These are phyloP conservation scores for Moesziomyces antarcticus DNA, from an alignment of 1,284 basidiomycete genomes.

Conservation along the genomic window DNA sequence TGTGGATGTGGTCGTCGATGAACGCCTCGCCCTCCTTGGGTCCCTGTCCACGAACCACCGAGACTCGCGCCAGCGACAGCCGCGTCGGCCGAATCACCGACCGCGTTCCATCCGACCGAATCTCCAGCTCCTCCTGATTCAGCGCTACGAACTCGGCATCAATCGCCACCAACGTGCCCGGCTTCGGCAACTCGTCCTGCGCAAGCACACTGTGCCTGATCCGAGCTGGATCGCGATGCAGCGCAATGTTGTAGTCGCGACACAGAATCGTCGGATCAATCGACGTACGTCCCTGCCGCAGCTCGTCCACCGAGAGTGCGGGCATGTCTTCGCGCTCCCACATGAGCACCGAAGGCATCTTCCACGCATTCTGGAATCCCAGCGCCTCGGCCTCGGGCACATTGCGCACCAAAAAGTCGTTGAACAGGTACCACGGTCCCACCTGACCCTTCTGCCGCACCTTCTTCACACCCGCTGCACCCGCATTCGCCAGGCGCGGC, in stretches of 20 bases:
- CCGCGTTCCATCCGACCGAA: slow-evolving; percentile 91
- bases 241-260: slow-evolving; percentile 79
- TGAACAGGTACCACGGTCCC: slow-evolving; percentile 87
- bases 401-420: slow-evolving; percentile 91
- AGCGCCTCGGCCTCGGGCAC: slow-evolving; percentile 87
- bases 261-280: slow-evolving; percentile 74
- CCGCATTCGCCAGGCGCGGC: slow-evolving; percentile 10
- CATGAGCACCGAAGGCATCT: slow-evolving; percentile 90
- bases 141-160: slow-evolving; percentile 98
- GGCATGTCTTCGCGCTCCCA: slow-evolving; percentile 80
- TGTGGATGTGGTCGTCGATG: slow-evolving; percentile 98
- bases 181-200: slow-evolving; percentile 82
- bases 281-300: slow-evolving; percentile 35
- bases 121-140: slow-evolving; percentile 95
- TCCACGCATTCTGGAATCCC: slow-evolving; percentile 86
- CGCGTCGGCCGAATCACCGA: slow-evolving; percentile 90
- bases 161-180: slow-evolving; percentile 88
- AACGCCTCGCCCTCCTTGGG: slow-evolving; percentile 84
- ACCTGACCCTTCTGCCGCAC: slow-evolving; percentile 23
- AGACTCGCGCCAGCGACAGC: slow-evolving; percentile 91
- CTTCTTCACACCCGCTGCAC: slow-evolving; percentile 15
- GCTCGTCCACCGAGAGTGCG: slow-evolving; percentile 20
- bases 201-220: slow-evolving; percentile 82
- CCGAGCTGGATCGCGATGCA: slow-evolving; percentile 76
- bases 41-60: slow-evolving; percentile 88